These are phyloP conservation scores for Fusarium nanum DNA, from an alignment of 2,329 filamentous ascomycete genomes.

Conservation along the genomic window DNA sequence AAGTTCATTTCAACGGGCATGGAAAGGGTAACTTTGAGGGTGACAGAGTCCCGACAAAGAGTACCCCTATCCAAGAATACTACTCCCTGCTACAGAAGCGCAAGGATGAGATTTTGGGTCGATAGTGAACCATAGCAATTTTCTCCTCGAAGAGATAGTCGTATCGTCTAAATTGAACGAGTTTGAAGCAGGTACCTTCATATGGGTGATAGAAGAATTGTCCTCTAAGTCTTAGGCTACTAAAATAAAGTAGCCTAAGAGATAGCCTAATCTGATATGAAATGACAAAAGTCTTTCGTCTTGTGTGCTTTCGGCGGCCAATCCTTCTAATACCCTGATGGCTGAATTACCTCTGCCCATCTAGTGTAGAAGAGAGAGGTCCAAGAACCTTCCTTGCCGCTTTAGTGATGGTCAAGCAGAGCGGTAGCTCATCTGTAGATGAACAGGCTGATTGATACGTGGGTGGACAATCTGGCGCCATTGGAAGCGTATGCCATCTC, in stretches of 20 bases:
- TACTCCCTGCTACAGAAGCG: constrained; percentile 51
- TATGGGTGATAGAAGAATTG: neutral
- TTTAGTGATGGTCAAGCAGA: neutral
- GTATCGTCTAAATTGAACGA: neutral
- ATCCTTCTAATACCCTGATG: neutral
- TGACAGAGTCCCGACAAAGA: constrained; percentile 44
- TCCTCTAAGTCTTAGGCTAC: neutral
- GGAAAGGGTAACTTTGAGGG: constrained; percentile 52
- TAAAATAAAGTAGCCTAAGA: neutral
- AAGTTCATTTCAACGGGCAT: constrained; percentile 55
- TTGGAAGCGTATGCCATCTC: constrained; percentile 2
- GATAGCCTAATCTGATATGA: neutral
- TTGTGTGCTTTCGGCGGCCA: neutral
- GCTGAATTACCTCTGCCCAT: neutral
- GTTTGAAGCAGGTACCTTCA: neutral
- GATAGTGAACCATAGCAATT: neutral
- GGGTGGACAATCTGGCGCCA: neutral
- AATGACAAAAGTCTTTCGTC: neutral
- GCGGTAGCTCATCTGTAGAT: neutral
- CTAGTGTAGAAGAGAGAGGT: neutral
- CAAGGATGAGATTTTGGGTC: constrained; percentile 44
- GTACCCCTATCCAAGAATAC: constrained; percentile 48
- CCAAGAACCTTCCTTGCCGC: constrained; percentile 6
- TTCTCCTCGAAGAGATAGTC: neutral
- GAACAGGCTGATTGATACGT: neutral